Percentiles rank a stretch among this genome's conserved stretches.
Conservation (phyloP, 1,139 yeast genomes). For the Yamadazyma buinensis region DNA sequence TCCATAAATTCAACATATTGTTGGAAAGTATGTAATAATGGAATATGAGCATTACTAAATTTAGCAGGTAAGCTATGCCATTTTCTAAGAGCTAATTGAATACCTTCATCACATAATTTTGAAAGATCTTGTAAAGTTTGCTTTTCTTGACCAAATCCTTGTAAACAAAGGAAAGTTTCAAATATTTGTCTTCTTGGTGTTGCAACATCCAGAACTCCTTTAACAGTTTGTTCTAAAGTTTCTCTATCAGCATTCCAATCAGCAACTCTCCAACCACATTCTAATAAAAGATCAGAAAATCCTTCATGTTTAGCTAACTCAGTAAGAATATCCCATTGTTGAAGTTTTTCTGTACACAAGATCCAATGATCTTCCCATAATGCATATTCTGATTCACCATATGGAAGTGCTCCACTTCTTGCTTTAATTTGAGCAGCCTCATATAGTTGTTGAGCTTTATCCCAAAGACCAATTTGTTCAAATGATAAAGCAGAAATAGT, state of each 20-base stretch:
- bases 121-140: constrained; percentile 80
- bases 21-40: constrained; percentile 90
- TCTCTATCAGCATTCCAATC: constrained; percentile 97
- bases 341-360: constrained; percentile 91
- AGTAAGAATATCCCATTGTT: constrained; percentile 96
- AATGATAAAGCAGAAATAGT: constrained; percentile 90
- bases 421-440: constrained; percentile 99
- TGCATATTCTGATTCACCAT: constrained; percentile 91
- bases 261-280: constrained; percentile 99
- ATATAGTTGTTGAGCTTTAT: constrained; percentile 86
- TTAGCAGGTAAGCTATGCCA: constrained; percentile 89
- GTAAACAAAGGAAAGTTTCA: constrained; percentile 88
- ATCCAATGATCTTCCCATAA: constrained; percentile 99
- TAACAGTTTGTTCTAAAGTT: constrained; percentile 89
- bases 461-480: constrained; percentile 96
- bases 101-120: constrained; percentile 90
- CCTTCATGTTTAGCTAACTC: constrained; percentile 98
- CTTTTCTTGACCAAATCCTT: constrained; percentile 88
- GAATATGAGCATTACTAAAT: constrained; percentile 82
- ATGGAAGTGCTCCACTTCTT: constrained; percentile 90
- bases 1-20: constrained; percentile 98
- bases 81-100: constrained; percentile 84
- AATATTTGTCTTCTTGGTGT: constrained; percentile 95
- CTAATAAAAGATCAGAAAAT: constrained; percentile 85
- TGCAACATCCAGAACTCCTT: constrained; percentile 97